Base-by-base conservation (phyloP, 768 basidiomycete genomes). In the Cyclocybe aegerita region DNA sequence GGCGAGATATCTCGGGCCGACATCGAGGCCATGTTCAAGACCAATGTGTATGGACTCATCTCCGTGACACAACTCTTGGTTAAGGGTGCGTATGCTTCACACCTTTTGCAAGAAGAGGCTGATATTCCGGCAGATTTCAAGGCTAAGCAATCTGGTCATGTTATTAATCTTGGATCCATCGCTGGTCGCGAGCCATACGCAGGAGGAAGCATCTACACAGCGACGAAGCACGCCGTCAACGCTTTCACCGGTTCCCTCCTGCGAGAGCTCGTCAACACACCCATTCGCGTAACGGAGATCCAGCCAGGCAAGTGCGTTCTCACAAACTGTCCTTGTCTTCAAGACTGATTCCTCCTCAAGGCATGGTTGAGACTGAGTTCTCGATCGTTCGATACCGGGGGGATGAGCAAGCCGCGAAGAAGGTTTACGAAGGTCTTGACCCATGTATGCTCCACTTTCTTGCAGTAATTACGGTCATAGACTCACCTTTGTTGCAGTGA, bases 151-250 rank as follows among this genome's bases (percentile, higher is more conserved):
- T 71, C 82, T 4, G 91, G 93, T 0, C 93, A 95, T 72, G 75
- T 99, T 59, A 98, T 99, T 72, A 96, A 97, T 68, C 74, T 99
- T 43, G 95, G 97, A 7, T 96, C 93, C 9, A 81, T 99, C 50
- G 95, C 97, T 9, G 94, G 90, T 43, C 73, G 78, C 7, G 93
- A 94, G 61, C 66, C 96, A 4, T 98, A 98, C 62, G 82, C 85
- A 9, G 95, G 94, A 29, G 97, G 95, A 7, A 80, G 86, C 55
- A 89, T 98, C 58, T 98, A 97, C 70, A 91, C 86, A 53, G 96
- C 96, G 4, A 95, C 94, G 10, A 93, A 93, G 61, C 78, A 82
- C 57, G 91, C 90, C 15, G 87, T 99, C 7, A 79, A 79, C 41
- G 90, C 95, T 2, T 98, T 98, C 73, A 89, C 84, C 16, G 85